phyloP scores from a whole-genome alignment of 768 basidiomycete genomes.

The Pleurotus citrinopileatus region DNA sequence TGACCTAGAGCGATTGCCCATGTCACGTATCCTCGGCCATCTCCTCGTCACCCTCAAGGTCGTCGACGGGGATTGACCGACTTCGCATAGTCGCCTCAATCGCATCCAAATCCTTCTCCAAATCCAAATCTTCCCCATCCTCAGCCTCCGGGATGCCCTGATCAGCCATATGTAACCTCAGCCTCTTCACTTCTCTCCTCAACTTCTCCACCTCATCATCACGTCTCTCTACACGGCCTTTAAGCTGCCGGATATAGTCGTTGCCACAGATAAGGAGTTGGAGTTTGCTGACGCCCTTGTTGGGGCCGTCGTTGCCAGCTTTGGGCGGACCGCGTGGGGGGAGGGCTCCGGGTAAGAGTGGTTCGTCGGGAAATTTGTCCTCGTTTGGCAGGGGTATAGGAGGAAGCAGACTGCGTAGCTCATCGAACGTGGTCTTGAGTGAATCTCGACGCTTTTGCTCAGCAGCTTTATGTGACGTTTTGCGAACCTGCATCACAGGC shows the following conservation, averaged over 20 bases:
- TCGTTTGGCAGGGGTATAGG: constrained; percentile 84
- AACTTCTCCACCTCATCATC: constrained; percentile 74
- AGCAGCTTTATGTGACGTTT: constrained; percentile 91
- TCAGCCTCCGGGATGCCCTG: constrained; percentile 24
- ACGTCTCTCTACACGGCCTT: constrained; percentile 72
- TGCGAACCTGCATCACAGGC: constrained; percentile 45
- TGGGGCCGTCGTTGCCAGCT: constrained; percentile 85
- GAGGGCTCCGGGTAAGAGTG: constrained; percentile 80
- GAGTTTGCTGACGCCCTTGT: constrained; percentile 91
- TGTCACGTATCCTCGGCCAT: constrained; percentile 1
- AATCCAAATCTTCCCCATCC: constrained; percentile 40
- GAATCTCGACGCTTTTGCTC: constrained; percentile 98
- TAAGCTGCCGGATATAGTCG: constrained; percentile 78
- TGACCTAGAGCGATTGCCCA: too few relatives aligned
- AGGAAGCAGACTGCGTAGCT: constrained; percentile 78
- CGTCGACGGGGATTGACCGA: constrained; percentile 12
- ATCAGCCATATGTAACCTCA: constrained; percentile 43
- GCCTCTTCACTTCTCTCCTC: constrained; percentile 60
- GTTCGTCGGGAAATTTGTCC: constrained; percentile 66
- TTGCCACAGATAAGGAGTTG: constrained; percentile 91
- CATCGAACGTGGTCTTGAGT: constrained; percentile 91
- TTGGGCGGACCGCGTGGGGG: constrained; percentile 90
- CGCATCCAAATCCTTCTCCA: constrained; percentile 60
- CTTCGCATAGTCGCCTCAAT: constrained; percentile 35
- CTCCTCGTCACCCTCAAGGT: constrained; percentile 15